A percentile compares a stretch with the other conserved stretches of the same genome.
Conservation (phyloP, 306 rosid species). For the Cicer cuneatum region DNA sequence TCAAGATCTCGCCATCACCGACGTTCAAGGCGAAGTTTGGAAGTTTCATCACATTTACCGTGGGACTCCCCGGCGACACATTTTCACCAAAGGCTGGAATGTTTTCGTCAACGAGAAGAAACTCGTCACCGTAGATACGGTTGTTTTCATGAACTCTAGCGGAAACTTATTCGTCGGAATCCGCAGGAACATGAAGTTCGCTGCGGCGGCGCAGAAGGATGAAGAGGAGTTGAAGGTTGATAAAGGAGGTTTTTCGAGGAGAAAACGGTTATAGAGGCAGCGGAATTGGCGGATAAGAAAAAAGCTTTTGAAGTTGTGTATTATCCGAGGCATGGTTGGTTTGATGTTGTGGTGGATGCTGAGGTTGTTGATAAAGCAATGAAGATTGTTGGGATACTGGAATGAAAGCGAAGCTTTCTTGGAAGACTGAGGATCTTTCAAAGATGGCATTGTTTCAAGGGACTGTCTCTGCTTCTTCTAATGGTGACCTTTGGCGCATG, state of each 20-base stretch:
- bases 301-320: constrained; percentile 67
- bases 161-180: constrained; percentile 57
- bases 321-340: constrained; percentile 60
- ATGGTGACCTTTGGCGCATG: not conserved
- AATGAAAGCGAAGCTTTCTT: constrained; percentile 62
- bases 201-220: not conserved
- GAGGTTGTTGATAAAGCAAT: constrained; percentile 58
- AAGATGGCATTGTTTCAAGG: constrained; percentile 70
- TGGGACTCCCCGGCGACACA: constrained; percentile 73
- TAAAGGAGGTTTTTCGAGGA: no score
- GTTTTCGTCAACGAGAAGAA: constrained; percentile 69
- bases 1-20: constrained; percentile 59
- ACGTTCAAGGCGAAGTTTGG: constrained; percentile 65
- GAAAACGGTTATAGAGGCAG: constrained; percentile 50
- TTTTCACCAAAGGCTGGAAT: constrained; percentile 80
- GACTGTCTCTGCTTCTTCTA: not conserved
- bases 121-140: constrained; percentile 67
- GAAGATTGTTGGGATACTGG: constrained; percentile 54
- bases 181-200: constrained; percentile 48
- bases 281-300: constrained; percentile 56
- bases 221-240: no score
- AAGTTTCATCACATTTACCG: constrained; percentile 69
- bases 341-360: constrained; percentile 67
- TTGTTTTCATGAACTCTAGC: constrained; percentile 54
- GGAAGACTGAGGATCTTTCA: constrained; percentile 65